These are phyloP conservation scores for Neurospora sp. DNA, from an alignment of 495 filamentous ascomycete species.

Conservation along the genomic window DNA sequence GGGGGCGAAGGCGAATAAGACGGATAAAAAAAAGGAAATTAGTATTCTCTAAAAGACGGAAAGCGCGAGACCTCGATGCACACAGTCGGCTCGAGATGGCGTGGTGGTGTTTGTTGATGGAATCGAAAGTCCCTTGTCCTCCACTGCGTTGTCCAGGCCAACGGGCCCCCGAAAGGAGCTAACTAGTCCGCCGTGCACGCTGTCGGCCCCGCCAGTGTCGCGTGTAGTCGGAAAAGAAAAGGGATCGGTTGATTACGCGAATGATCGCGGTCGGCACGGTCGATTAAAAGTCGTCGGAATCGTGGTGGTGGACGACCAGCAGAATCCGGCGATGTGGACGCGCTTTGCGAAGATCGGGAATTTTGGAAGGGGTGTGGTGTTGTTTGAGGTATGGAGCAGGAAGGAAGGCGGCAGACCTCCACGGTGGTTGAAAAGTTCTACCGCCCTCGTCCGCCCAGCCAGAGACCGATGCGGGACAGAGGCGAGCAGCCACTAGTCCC, in stretches of 20 bases:
- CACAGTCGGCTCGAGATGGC: conserved; percentile 7
- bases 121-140: conserved; percentile 9
- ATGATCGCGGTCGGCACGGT: conserved; percentile 16
- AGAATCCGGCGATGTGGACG: conserved; percentile 23
- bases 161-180: conserved; percentile 25
- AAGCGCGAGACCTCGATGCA: conserved; percentile 13
- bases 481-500: neutral
- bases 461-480: neutral
- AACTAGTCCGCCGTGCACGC: conserved; percentile 6
- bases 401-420: conserved; percentile 16
- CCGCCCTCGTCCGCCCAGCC: neutral
- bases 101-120: conserved; percentile 14
- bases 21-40: conserved; percentile 4
- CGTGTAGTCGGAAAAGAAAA: conserved; percentile 5
- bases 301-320: conserved; percentile 9
- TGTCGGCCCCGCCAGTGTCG: conserved; percentile 16
- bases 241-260: conserved; percentile 5
- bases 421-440: conserved; percentile 24
- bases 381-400: conserved; percentile 22
- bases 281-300: conserved; percentile 15
- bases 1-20: conserved; percentile 1
- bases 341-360: conserved; percentile 27
- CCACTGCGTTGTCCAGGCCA: conserved; percentile 28
- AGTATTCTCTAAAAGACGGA: conserved; percentile 1
- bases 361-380: conserved; percentile 5